Base-by-base conservation (phyloP, 345 rosid species). In the Hevea brasiliensis region DNA sequence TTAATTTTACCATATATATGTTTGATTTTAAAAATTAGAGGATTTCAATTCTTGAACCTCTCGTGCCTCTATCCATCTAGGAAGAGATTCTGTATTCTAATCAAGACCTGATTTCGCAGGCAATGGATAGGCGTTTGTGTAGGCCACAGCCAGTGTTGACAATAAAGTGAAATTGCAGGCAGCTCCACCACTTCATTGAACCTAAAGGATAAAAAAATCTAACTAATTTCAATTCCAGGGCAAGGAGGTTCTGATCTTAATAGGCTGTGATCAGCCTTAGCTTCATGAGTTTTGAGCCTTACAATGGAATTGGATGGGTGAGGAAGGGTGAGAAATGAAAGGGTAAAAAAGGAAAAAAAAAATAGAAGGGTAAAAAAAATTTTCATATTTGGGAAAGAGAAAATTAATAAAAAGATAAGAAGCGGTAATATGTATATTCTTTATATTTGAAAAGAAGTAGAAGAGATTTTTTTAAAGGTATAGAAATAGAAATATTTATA, bases 101-200 rank as follows among this genome's bases (percentile, higher is more conserved):
- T 48, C 14, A 48, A 15, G 4, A 1, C 24, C 14, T 37, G 35
- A 63, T 78, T 71, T 54, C 71, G 60, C 88, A 90, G 99, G 96
- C 61, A 85, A 83, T 62, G 76, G 72, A 27, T 69, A 72, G 68
- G 85, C 51, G 42, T 55, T 79, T 76, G 80, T 95, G 60, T 85
- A 92, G 68, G 99, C 89, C 10, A 88, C 98, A 8, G 79, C 97
- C 63, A 82, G 96, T 47, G 85, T 69, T 45, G 98, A 94, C 89
- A 90, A 94, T 84, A 94, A 92, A 80, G 95, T 94, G 74, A 94
- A 90, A 85, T 80, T 95, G 64, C 92, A 98, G 98, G 89, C 83
- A 69, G 88, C 90, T 67, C 96, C 98, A 29, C 79, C 86, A 26
- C 77, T 61, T 51, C 68, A 64, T 47, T 27, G 81, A 35, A 40